These are phyloP conservation scores for Penicillium pancosmium DNA, from an alignment of 495 filamentous ascomycete genomes.

Conservation along the genomic window DNA sequence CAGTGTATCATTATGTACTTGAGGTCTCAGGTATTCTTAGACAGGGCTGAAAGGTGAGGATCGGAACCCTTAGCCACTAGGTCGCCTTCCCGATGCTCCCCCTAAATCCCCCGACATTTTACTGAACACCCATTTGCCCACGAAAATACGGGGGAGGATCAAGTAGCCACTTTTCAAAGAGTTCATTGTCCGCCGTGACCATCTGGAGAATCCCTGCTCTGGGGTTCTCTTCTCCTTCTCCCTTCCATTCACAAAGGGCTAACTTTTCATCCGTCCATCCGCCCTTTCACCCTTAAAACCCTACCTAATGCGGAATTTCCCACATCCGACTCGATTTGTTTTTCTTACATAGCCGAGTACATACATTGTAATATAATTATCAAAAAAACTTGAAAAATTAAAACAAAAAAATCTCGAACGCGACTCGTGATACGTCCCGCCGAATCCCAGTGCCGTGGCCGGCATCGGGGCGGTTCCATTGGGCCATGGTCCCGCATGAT, in stretches of 20 bases:
- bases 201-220: constrained; percentile 25
- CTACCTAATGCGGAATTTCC: constrained; percentile 1
- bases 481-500: constrained; percentile 12
- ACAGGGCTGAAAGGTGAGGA: constrained; percentile 37
- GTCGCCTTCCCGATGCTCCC: constrained; percentile 15
- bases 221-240: not conserved
- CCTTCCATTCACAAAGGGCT: not conserved
- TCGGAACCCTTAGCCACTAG: constrained; percentile 26
- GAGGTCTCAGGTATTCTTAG: constrained; percentile 10
- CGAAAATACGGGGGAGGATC: constrained; percentile 26
- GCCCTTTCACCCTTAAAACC: not conserved
- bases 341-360: constrained; percentile 18
- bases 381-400: not conserved
- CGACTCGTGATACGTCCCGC: constrained; percentile 16
- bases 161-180: constrained; percentile 21
- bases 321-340: constrained; percentile 3
- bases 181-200: not conserved
- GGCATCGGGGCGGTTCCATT: constrained; percentile 36
- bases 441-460: constrained; percentile 24
- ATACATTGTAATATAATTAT: not conserved
- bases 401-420: constrained; percentile 7
- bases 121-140: constrained; percentile 31
- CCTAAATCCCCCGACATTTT: constrained; percentile 44
- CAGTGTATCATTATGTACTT: not conserved
- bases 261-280: not conserved